Conservation (phyloP, 1,139 yeast species). For the Zygosaccharomyces pseudobailii region DNA sequence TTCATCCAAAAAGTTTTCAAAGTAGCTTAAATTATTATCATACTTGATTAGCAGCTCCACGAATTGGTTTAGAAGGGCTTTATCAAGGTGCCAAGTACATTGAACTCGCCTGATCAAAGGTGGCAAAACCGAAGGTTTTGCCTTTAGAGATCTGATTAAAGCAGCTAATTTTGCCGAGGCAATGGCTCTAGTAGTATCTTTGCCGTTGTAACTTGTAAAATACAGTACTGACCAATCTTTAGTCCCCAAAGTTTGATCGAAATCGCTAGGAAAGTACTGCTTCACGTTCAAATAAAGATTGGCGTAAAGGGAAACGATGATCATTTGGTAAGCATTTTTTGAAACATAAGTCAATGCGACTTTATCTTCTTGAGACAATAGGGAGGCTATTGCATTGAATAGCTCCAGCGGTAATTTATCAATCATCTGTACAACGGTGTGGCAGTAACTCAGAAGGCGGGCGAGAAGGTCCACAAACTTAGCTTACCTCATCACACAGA, state of each 20-base stretch:
- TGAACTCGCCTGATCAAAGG: conserved; percentile 23
- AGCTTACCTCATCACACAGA: neutral
- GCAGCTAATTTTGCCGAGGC: conserved; percentile 19
- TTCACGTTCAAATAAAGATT: conserved; percentile 27
- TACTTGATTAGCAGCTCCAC: conserved; percentile 16
- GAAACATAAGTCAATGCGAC: conserved; percentile 25
- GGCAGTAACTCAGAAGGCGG: neutral
- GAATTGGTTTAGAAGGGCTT: conserved; percentile 16
- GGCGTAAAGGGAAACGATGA: conserved; percentile 22
- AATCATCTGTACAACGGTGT: conserved; percentile 17
- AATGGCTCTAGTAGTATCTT: conserved; percentile 2
- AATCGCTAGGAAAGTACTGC: conserved; percentile 23
- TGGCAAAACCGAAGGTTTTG: conserved; percentile 18
- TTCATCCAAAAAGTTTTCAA: conserved; percentile 27
- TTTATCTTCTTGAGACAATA: conserved; percentile 28
- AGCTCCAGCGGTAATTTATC: conserved; percentile 28
- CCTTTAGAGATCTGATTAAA: conserved; percentile 23
- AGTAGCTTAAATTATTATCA: conserved; percentile 18
- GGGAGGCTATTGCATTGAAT: conserved; percentile 15
- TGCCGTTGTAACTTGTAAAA: conserved; percentile 11
- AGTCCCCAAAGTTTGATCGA: conserved; percentile 23
- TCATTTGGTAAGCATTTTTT: conserved; percentile 13
- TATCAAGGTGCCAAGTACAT: conserved; percentile 32
- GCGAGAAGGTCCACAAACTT: neutral
- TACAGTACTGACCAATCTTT: conserved; percentile 25